These are phyloP conservation scores for Rhizopogon vinicolor DNA, from an alignment of 768 basidiomycete genomes.

Conservation along the genomic window DNA sequence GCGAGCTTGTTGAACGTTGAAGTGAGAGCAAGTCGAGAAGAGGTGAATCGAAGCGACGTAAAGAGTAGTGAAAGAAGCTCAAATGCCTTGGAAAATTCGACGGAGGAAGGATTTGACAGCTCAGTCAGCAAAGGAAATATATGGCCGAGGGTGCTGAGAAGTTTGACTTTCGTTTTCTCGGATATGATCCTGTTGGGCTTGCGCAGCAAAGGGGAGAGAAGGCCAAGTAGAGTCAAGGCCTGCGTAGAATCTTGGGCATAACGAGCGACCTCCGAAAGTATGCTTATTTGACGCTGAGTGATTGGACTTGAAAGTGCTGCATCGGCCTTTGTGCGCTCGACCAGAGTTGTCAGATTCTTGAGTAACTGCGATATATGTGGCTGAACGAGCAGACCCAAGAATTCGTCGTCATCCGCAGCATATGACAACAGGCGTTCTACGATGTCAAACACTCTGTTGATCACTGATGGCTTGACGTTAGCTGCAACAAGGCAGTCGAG, in stretches of 20 bases:
- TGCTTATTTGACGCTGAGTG: conserved; percentile 74
- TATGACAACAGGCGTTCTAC: conserved; percentile 64
- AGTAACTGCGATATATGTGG: conserved; percentile 73
- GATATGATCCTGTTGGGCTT: conserved; percentile 71
- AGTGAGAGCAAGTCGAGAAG: conserved; percentile 66
- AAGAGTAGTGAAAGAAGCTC: conserved; percentile 73
- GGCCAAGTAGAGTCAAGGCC: conserved; percentile 62
- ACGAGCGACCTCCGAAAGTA: conserved; percentile 76
- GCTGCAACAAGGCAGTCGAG: conserved; percentile 78
- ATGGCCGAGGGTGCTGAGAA: conserved; percentile 66
- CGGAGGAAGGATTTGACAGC: conserved; percentile 40
- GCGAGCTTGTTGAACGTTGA: conserved; percentile 56
- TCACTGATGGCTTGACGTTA: conserved; percentile 83
- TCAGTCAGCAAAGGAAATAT: conserved; percentile 66
- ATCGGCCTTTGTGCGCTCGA: conserved; percentile 55
- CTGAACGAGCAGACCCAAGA: conserved; percentile 53
- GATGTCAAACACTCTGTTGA: conserved; percentile 80
- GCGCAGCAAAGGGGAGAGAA: conserved; percentile 79
- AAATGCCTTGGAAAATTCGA: conserved; percentile 49
- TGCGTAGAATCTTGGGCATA: conserved; percentile 67
- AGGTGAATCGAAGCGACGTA: conserved; percentile 67
- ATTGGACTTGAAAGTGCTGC: conserved; percentile 54
- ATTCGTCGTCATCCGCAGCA: conserved; percentile 43
- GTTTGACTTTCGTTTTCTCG: conserved; percentile 82
- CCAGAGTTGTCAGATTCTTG: conserved; percentile 61